phyloP scores from a whole-genome alignment of 306 rosid species.

The Quercus ilex region DNA sequence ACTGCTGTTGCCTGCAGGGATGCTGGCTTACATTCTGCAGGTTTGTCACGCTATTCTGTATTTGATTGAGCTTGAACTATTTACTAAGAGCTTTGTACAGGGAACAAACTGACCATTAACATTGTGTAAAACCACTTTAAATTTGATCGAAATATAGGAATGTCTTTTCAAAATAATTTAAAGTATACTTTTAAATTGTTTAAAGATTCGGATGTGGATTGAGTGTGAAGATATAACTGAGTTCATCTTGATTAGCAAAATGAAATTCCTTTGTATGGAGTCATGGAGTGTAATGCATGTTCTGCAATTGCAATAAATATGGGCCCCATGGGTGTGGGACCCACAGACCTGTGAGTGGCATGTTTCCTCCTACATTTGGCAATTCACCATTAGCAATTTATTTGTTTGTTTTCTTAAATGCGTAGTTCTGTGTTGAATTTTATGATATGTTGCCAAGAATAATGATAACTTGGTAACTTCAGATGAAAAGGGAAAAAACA shows the following conservation, averaged over 20 bases:
- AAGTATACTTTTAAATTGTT: not conserved
- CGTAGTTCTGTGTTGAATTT: not conserved
- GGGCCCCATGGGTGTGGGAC: no score
- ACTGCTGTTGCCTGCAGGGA: constrained; percentile 87
- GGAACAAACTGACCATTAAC: no score
- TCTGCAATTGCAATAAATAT: not conserved
- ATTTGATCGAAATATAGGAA: no score
- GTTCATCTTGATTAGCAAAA: not conserved
- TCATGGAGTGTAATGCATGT: not conserved
- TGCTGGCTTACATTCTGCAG: constrained; percentile 83
- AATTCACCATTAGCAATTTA: not conserved
- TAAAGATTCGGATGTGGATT: not conserved
- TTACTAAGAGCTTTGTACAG: not conserved
- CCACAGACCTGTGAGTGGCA: no score
- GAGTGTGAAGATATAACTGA: not conserved
- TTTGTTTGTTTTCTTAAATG: not conserved
- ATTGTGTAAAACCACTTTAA: no score
- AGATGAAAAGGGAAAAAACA: not conserved
- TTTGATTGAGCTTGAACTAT: not conserved
- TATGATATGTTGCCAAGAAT: not conserved
- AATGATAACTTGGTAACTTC: not conserved
- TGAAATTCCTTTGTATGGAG: not conserved
- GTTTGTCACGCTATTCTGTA: constrained; percentile 32
- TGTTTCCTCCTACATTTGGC: no score
- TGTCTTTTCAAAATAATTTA: no score